Evolutionary conservation across 306 rosid genomes (phyloP).

Genomic region (Geum urbanum): DNA sequence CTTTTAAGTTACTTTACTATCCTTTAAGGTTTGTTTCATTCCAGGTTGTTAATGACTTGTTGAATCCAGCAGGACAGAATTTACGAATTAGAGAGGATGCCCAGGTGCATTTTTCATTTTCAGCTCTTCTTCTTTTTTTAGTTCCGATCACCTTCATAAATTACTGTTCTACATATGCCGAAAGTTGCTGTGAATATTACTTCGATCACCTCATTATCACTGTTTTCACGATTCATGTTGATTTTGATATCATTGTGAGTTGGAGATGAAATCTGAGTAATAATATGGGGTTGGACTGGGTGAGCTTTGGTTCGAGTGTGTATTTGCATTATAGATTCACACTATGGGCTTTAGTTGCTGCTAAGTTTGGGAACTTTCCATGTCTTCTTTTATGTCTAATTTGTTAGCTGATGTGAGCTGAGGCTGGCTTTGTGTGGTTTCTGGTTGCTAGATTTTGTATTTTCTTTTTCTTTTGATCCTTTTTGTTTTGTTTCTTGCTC

Average conservation of each 20-base stretch:
- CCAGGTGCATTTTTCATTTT: slow-evolving; percentile 56
- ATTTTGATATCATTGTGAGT: slow-evolving; percentile 15
- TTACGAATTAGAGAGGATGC: slow-evolving; percentile 95
- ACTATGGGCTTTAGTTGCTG: background rate
- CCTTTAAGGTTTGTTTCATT: slow-evolving; percentile 33
- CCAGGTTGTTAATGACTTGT: slow-evolving; percentile 93
- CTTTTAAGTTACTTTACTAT: slow-evolving; percentile 16
- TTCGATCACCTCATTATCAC: slow-evolving; percentile 6
- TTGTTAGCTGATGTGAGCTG: background rate
- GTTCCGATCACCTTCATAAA: slow-evolving; percentile 15
- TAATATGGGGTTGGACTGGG: background rate
- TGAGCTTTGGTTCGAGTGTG: background rate
- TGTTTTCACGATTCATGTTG: slow-evolving; percentile 14
- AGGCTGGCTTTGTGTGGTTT: background rate
- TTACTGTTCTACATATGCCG: slow-evolving; percentile 1
- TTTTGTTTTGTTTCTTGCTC: background rate
- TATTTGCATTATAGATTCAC: background rate
- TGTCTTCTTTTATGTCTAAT: background rate
- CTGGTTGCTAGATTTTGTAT: background rate
- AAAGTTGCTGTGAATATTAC: slow-evolving; percentile 1
- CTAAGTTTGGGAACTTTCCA: background rate
- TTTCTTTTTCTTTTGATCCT: background rate
- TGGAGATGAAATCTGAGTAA: slow-evolving; percentile 11
- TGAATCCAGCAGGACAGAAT: slow-evolving; percentile 98
- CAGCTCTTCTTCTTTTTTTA: background rate